Base-by-base conservation (phyloP, 1,284 basidiomycete species). In the Ustilago cynodontis region DNA sequence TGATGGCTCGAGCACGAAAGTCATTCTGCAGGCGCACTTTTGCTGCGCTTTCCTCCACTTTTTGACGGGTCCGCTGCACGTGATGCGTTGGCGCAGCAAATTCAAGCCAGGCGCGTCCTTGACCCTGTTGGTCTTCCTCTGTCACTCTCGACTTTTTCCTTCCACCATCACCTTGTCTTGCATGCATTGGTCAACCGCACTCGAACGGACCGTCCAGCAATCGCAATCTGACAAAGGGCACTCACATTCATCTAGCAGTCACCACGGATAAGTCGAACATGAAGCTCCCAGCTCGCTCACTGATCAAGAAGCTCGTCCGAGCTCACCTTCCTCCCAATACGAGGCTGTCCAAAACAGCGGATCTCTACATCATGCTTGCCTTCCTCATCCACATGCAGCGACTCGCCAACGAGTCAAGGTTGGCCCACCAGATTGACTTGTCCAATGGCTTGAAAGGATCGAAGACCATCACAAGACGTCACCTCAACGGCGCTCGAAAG, bases 331-430 rank as follows among this genome's bases (percentile, higher is more conserved):
- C 75, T 5, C 54, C 70, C 43, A 70, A 69, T 60, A 63, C 58
- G 33, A 51, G 75, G 37, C 75, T 77, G 29, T 72, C 70, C 28
- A 77, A 77, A 26, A 65, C 66, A 20, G 66, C 71, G 33, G 75
- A 77, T 28, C 70, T 77, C 31, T 77, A 77, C 60, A 56, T 77
- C 13, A 57, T 69, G 66, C 75, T 77, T 22, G 70, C 75, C 20
- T 72, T 77, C 37, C 60, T 77, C 31, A 69, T 77, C 53, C 69
- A 77, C 51, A 11, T 73, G 43, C 70, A 77, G 43, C 47, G 67
- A 4, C 75, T 77, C 16, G 75, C 75, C n/a, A 72, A 70, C 60
- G 75, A 77, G 45, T 69, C 75, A 3, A 51, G 64, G 13, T 31
- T 77, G 14, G 65, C 73, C 14, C 72, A 70, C 20, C 77, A 78